phyloP scores from a whole-genome alignment of 805 yeast species.

The Starmera dryadoides region DNA sequence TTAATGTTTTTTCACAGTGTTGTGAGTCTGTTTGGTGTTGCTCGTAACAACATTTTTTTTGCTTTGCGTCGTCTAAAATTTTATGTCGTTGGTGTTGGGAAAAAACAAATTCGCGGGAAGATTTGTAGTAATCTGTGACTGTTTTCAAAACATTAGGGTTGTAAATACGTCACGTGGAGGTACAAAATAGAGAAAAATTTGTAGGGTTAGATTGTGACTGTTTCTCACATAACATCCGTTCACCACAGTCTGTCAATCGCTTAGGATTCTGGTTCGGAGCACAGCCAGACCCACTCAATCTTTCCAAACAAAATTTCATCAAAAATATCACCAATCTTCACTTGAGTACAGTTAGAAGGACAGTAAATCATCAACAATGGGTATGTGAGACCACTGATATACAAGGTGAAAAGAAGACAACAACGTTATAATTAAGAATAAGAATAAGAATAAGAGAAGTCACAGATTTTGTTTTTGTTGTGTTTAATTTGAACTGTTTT shows the following conservation, averaged over 20 bases:
- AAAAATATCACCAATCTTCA: slow-evolving; percentile 4
- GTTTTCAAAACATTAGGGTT: background rate
- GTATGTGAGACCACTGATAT: slow-evolving; percentile 23
- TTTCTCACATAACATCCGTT: background rate
- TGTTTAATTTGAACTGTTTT: too few species aligned
- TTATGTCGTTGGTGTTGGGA: slow-evolving; percentile 5
- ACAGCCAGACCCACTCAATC: slow-evolving; percentile 4
- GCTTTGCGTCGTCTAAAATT: background rate
- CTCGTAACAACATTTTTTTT: background rate
- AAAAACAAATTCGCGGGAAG: background rate
- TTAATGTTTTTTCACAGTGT: slow-evolving; percentile 1
- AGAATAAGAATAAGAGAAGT: too few species aligned
- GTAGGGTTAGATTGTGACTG: background rate
- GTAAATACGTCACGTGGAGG: background rate
- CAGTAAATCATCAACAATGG: slow-evolving; percentile 32
- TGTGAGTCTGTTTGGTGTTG: background rate
- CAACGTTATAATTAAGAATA: too few species aligned
- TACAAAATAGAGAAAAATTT: background rate
- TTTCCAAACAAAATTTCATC: slow-evolving; percentile 17
- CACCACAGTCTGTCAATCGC: background rate
- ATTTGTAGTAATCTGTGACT: slow-evolving; percentile 4
- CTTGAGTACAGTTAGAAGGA: background rate
- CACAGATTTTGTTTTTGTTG: background rate
- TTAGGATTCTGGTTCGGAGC: background rate
- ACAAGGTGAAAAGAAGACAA: background rate